Percentiles rank a stretch among this genome's conserved stretches.
Conservation (phyloP, 495 filamentous ascomycete genomes). For the Podospora anserina region DNA sequence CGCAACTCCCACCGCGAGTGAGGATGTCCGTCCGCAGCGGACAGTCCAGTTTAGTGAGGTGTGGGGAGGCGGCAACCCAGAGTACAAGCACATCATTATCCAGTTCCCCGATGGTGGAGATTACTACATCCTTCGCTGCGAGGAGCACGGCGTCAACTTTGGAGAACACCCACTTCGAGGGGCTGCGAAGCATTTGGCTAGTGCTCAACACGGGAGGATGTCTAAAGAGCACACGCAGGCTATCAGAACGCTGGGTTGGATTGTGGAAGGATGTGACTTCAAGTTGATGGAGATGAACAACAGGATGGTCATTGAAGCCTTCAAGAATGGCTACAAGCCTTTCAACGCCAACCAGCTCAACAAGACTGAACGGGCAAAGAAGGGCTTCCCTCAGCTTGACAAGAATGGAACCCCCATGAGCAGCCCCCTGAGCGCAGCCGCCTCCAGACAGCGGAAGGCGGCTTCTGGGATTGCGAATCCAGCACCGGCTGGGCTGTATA, state of each 20-base stretch:
- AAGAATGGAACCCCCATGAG: neutral
- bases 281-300: constrained; percentile 36
- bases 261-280: constrained; percentile 33
- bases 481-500: constrained; percentile 31
- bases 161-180: constrained; percentile 37
- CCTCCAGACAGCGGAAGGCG: constrained; percentile 12
- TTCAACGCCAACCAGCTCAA: constrained; percentile 31
- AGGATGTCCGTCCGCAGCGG: neutral
- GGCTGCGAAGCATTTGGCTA: constrained; percentile 44
- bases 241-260: constrained; percentile 36
- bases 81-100: constrained; percentile 41
- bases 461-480: constrained; percentile 20
- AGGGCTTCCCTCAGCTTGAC: constrained; percentile 19
- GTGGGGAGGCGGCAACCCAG: constrained; percentile 34
- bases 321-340: constrained; percentile 32
- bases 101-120: constrained; percentile 31
- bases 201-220: constrained; percentile 34
- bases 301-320: constrained; percentile 26
- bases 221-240: constrained; percentile 33
- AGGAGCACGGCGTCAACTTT: constrained; percentile 43
- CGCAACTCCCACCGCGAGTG: neutral
- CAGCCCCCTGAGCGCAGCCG: neutral
- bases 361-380: constrained; percentile 16
- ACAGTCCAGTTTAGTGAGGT: constrained; percentile 43
- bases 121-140: constrained; percentile 46